Conservation (phyloP, 2,329 filamentous ascomycete genomes). For the Xylariaceae sp. region DNA sequence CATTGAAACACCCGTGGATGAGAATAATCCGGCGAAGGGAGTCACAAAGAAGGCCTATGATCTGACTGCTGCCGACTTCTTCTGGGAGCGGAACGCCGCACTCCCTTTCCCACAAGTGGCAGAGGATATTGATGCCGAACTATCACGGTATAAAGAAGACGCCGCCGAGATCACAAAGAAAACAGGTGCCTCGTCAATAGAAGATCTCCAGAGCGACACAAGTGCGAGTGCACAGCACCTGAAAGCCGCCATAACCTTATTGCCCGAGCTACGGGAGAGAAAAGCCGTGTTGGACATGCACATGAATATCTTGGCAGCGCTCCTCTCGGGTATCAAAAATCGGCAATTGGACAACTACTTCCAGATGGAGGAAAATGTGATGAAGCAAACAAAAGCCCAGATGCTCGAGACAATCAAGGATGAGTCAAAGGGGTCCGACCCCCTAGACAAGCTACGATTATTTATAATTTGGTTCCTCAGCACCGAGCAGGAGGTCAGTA, state of each 20-base stretch:
- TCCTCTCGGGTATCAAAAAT: conserved; percentile 78
- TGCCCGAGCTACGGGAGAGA: conserved; percentile 87
- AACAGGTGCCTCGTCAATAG: conserved; percentile 86
- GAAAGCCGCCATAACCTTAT: conserved; percentile 87
- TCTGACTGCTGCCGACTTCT: conserved; percentile 84
- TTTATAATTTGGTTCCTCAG: conserved; percentile 98
- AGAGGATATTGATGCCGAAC: conserved; percentile 89
- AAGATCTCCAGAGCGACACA: conserved; percentile 87
- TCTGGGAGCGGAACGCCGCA: conserved; percentile 90
- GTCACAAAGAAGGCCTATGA: conserved; percentile 87
- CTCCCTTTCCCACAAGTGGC: conserved; percentile 93
- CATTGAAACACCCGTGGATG: conserved; percentile 77
- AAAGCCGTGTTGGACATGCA: conserved; percentile 96
- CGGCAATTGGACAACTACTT: conserved; percentile 95
- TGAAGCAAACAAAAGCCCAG: conserved; percentile 85
- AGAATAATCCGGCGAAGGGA: conserved; percentile 68
- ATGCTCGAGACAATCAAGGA: conserved; percentile 84
- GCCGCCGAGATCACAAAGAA: conserved; percentile 92
- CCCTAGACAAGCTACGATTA: conserved; percentile 82
- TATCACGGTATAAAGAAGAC: conserved; percentile 93
- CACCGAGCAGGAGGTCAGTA: conserved; percentile 81
- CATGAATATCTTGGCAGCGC: conserved; percentile 91
- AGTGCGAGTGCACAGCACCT: conserved; percentile 88
- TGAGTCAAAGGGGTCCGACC: conserved; percentile 72
- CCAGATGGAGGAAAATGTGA: conserved; percentile 87